These are phyloP conservation scores for Eucalyptus globulus DNA, from an alignment of 345 rosid species.

Conservation along the genomic window DNA sequence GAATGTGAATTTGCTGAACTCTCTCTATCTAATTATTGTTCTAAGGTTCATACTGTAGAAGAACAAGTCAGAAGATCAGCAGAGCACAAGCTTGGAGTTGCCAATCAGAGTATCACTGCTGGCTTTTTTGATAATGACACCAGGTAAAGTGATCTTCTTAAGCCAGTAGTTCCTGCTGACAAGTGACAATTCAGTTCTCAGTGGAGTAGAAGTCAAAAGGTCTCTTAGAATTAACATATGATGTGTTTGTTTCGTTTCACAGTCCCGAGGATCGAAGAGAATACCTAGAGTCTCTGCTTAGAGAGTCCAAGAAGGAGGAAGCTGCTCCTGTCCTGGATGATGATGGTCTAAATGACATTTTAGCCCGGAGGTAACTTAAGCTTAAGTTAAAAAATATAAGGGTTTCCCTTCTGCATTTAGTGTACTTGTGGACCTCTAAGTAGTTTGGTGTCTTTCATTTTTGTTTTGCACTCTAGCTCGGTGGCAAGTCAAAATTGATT, in stretches of 20 bases:
- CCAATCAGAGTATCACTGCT: slow-evolving; percentile 95
- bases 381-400: not conserved
- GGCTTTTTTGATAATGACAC: slow-evolving; percentile 95
- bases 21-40: not conserved
- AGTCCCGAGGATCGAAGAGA: slow-evolving; percentile 96
- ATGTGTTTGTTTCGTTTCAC: not conserved
- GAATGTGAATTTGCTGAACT: not conserved
- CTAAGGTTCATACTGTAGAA: slow-evolving; percentile 86
- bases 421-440: not conserved
- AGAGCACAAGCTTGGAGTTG: slow-evolving; percentile 95
- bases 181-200: not conserved
- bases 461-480: not conserved
- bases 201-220: not conserved
- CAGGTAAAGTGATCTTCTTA: slow-evolving; percentile 24
- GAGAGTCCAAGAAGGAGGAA: slow-evolving; percentile 93
- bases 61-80: slow-evolving; percentile 96
- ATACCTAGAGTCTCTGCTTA: slow-evolving; percentile 73
- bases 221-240: not conserved
- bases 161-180: not conserved
- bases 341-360: slow-evolving; percentile 66
- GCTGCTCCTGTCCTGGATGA: slow-evolving; percentile 82
- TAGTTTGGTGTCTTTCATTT: not conserved
- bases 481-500: not conserved
- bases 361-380: slow-evolving; percentile 74
- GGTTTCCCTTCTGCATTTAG: not conserved